Base-by-base conservation (phyloP, 192 early-diverging fungal species). In the Tieghemiomyces parasiticus region DNA sequence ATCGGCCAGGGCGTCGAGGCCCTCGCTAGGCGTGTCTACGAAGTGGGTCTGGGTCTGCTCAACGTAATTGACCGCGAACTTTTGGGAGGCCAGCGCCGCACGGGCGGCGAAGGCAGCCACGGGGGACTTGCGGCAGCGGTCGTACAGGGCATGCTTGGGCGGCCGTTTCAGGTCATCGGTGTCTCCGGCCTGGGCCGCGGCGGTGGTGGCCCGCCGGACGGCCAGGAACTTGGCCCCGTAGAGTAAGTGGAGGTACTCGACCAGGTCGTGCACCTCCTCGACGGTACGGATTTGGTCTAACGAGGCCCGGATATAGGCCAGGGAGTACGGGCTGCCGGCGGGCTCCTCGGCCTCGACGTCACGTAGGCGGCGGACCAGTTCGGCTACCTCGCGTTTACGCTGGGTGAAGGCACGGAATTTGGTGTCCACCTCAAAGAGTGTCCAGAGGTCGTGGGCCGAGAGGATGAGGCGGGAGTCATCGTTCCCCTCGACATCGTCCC, bases 401-500 rank as follows among this genome's bases (percentile, higher is more conserved):
- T 82, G 70, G 55, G 86, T 63, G 60, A 95, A 76, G 2, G 78
- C 77, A 22, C 79, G 80, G 64, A 80, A 93, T 62, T 84, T 81
- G 60, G 76, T 67, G 55, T 94, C 90, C 55, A 87, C 68, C 63
- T 97, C 94, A 63, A 84, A 85, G 34, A 97, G 86, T 42, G 78
- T 75, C 94, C 94, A 97, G 35, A 97, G 64, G 71, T 93, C 88
- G 19, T 75, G 74, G 1, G 74, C 63, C 1, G 78, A 74, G 31
- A 91, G 70, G 38, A 81, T 78, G 24, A 86, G 83, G 14, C 69
- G 70, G 30, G 34, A 66, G 26, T 63, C 59, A 54, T 61, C 51
- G 12, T 66, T 64, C 16, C 71, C 70, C 10, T 65, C 63, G 13
- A 67, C 65, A 2, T 54, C 63, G n/a, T 46, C 35, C n/a, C n/a